These are phyloP conservation scores for Senecio squalidus DNA, from an alignment of 140 eudicot genomes.

Conservation along the genomic window DNA sequence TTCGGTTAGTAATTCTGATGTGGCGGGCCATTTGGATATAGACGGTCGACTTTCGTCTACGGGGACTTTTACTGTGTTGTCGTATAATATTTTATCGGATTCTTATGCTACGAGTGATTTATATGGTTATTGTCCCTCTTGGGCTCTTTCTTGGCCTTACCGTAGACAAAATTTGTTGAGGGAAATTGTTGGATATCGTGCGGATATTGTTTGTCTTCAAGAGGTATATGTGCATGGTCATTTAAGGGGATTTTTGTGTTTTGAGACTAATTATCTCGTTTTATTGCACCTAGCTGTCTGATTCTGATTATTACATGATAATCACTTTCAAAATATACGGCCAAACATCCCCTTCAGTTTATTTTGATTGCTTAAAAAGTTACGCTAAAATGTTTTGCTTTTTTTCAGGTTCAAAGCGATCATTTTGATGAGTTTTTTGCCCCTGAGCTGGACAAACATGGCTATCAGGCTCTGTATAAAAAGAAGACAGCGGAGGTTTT, in stretches of 20 bases:
- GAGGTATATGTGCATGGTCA: slow-evolving; percentile 47
- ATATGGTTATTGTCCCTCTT: slow-evolving; percentile 84
- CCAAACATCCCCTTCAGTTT: background rate
- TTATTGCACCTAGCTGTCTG: background rate
- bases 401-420: slow-evolving; percentile 77
- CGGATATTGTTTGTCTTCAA: slow-evolving; percentile 92
- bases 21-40: slow-evolving; percentile 55
- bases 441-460: slow-evolving; percentile 96
- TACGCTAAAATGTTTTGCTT: slow-evolving; percentile 7
- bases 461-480: slow-evolving; percentile 85
- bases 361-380: slow-evolving; percentile 6
- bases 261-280: background rate
- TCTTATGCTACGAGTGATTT: slow-evolving; percentile 65
- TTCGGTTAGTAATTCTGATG: slow-evolving; percentile 68
- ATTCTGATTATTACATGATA: background rate
- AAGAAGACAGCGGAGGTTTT: slow-evolving; percentile 79
- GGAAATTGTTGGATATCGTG: slow-evolving; percentile 91
- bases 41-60: slow-evolving; percentile 64
- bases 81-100: slow-evolving; percentile 77
- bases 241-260: background rate
- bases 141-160: slow-evolving; percentile 98
- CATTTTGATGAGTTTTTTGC: slow-evolving; percentile 89
- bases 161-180: slow-evolving; percentile 83
- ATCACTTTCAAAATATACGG: background rate
- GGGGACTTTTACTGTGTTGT: slow-evolving; percentile 76